Percentiles rank a stretch among this genome's conserved stretches.
Conservation (phyloP, 257 asterid species). For the Fraxinus cuspidata region DNA sequence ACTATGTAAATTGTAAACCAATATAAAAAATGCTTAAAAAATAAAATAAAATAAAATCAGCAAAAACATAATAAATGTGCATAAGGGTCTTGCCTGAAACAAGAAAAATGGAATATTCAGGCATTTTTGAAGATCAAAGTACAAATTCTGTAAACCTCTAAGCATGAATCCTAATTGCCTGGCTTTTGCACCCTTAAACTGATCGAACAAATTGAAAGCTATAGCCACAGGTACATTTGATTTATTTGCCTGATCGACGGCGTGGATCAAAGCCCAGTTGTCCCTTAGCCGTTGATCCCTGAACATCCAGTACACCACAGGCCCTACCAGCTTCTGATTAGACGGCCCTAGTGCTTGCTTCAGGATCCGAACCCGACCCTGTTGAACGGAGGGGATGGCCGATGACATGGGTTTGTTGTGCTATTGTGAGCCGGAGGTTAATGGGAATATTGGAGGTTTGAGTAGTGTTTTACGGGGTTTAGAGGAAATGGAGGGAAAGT, state of each 20-base stretch:
- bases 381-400: slow-evolving; percentile 52
- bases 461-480: neutral
- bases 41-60: neutral
- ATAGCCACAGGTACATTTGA: slow-evolving; percentile 73
- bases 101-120: slow-evolving; percentile 68
- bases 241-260: slow-evolving; percentile 77
- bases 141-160: slow-evolving; percentile 72
- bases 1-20: neutral
- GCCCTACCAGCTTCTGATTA: slow-evolving; percentile 48
- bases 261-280: slow-evolving; percentile 98
- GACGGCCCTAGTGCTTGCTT: slow-evolving; percentile 40
- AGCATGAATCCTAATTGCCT: slow-evolving; percentile 96
- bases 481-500: slow-evolving; percentile 68
- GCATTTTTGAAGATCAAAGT: slow-evolving; percentile 41
- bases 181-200: slow-evolving; percentile 92
- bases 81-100: slow-evolving; percentile 56
- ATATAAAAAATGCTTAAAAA: neutral
- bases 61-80: neutral
- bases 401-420: slow-evolving; percentile 39
- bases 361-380: slow-evolving; percentile 72
- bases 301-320: slow-evolving; percentile 99
- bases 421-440: slow-evolving; percentile 29
- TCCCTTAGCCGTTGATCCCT: slow-evolving; percentile 91
- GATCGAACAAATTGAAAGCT: slow-evolving; percentile 77
- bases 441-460: neutral